Evolutionary conservation across 805 yeast species (phyloP), one percentile per base, ranked within the genome.

Genomic region (Wickerhamomyces pijperi): DNA sequence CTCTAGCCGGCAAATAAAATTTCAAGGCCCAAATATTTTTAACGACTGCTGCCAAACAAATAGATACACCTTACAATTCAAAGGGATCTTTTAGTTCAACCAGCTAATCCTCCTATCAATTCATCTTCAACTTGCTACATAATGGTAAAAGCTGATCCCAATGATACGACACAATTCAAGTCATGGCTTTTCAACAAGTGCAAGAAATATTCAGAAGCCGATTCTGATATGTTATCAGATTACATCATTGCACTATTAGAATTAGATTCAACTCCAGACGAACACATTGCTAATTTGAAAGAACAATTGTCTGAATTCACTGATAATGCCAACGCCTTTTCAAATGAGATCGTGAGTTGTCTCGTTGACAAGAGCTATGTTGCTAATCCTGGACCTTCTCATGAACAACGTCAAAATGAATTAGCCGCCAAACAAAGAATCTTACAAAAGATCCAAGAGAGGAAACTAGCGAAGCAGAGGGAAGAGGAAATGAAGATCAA

Each of bases 231-330:
- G 19, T 48, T 70, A 40, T 56, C 67, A 1, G 74, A 69, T 36
- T 70, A 67, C 46, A 64, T 68, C 16, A 31, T 66, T 20, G 69
- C 72, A 1, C 49, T 70, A 28, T 48, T 70, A 20, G 59, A 66
- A 6, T 5, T 31, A 44, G 61, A 60, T 17, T 51, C 59, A 25
- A 49, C 64, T 9, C 56, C 48, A 4, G 58, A 45, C 1, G 65
- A 63, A 46, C 50, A 65, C 35, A 40, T 50, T 15, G 49, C 49
- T 31, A 42, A 59, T 38, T 53, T 68, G 38, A 36, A 50, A 17
- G 43, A 50, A 1, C 65, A 68, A 38, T 56, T 69, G 36, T 52
- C 46, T 14, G 74, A 68, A 44, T 67, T 70, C 35, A 45, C 67
- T 18, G 58, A 52, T 1, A 37, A 53, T 21, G 54, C 64, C 5